Percentiles rank a stretch among this genome's conserved stretches.
These are phyloP conservation scores for Phytophthora macrochlamydospora DNA, from an alignment of 352 stramenopile genomes.

Conservation along the genomic window DNA sequence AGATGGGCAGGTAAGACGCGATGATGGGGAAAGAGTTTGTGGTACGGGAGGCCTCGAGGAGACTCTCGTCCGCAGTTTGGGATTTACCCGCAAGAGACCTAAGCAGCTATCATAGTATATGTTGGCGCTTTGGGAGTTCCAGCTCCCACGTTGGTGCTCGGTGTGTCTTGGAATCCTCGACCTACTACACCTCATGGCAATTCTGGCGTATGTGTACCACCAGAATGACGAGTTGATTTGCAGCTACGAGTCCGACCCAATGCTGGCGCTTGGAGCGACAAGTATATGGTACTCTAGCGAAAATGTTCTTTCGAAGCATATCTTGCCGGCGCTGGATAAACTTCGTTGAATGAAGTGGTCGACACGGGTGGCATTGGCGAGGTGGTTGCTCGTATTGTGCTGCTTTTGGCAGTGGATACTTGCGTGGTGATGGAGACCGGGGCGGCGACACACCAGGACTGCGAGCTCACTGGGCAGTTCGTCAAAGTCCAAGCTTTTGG, in stretches of 20 bases:
- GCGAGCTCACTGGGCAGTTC: constrained; percentile 5
- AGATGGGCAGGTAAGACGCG: too few relatives aligned
- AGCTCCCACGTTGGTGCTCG: too few relatives aligned
- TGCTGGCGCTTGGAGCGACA: constrained; percentile 18
- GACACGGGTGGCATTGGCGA: constrained; percentile 20
- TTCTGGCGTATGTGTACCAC: constrained; percentile 25
- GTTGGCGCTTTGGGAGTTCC: too few relatives aligned
- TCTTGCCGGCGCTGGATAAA: constrained; percentile 24
- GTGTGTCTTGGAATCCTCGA: too few relatives aligned
- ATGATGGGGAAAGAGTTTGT: too few relatives aligned
- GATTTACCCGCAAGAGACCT: too few relatives aligned
- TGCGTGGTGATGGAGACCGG: constrained; percentile 1
- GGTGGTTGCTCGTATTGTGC: constrained; percentile 27
- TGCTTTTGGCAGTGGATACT: constrained; percentile 33
- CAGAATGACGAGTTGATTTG: constrained; percentile 17
- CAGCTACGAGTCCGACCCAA: constrained; percentile 17
- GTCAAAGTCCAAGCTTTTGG: constrained; percentile 1
- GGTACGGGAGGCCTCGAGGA: too few relatives aligned
- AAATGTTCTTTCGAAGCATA: constrained; percentile 3
- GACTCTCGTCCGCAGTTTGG: too few relatives aligned
- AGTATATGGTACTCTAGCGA: constrained; percentile 20
- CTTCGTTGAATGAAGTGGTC: constrained; percentile 28
- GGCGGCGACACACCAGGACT: not conserved
- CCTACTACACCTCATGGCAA: constrained; percentile 22
- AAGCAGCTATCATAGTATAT: too few relatives aligned